phyloP scores from a whole-genome alignment of 176 grass and related monocot genomes.

The Oryza coarctata region DNA sequence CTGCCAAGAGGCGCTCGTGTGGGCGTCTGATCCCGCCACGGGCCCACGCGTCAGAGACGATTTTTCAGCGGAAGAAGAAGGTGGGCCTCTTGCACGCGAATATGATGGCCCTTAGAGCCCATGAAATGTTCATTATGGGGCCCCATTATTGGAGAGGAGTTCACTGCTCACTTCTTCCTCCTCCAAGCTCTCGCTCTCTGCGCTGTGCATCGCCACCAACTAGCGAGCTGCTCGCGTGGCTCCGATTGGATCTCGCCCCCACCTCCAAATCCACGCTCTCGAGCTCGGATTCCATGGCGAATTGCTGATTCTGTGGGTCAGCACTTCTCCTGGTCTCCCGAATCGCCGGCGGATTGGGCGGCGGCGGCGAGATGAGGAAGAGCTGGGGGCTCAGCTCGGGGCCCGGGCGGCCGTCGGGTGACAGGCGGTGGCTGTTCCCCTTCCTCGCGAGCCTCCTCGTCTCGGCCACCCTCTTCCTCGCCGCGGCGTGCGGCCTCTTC shows the following conservation, averaged over 20 bases:
- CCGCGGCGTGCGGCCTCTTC: slow-evolving; percentile 67
- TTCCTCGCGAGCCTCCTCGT: slow-evolving; percentile 78
- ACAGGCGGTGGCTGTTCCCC: slow-evolving; percentile 83
- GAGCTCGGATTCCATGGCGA: not conserved
- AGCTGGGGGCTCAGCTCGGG: slow-evolving; percentile 45
- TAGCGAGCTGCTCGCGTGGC: not conserved
- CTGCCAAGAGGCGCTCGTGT: not conserved
- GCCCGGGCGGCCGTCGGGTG: slow-evolving; percentile 56
- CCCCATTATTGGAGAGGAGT: no score
- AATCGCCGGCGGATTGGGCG: no score
- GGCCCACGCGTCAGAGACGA: not conserved
- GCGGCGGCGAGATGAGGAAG: slow-evolving; percentile 62
- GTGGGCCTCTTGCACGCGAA: no score
- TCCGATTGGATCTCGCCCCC: not conserved
- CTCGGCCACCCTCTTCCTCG: slow-evolving; percentile 60
- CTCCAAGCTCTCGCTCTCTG: not conserved
- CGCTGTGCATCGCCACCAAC: not conserved
- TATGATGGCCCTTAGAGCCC: no score
- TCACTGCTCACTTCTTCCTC: no score
- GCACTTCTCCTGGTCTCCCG: no score
- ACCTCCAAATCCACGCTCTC: not conserved
- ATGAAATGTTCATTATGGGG: no score
- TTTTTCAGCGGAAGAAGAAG: no score
- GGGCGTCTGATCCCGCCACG: no score
- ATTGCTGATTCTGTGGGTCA: not conserved